Evolutionary conservation across 2,329 filamentous ascomycete species (phyloP), one percentile per base, ranked within the genome.

Genomic region (Lecanoromycetidae sp.): DNA sequence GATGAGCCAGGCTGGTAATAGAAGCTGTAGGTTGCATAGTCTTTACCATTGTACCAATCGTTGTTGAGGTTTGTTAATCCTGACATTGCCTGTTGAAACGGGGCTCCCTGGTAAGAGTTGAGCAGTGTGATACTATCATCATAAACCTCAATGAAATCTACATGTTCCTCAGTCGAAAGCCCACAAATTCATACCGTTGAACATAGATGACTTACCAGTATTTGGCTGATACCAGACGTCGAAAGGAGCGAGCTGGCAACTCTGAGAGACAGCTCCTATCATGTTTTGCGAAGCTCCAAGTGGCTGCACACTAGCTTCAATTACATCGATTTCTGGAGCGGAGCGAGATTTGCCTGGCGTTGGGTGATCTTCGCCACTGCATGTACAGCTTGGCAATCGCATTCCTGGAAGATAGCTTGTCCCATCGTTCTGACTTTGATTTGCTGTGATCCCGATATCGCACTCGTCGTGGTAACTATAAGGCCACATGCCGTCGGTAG

Each of bases 401-500:
- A 84, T 84, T 20, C 82, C 81, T 9, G 81, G 82, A 1, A 85
- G 68, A 54, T 64, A 79, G 59, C 71, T 84, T 41, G 84, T 63
- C 29, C 81, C 81, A 58, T 82, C 79, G 1, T 73, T 64, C 13
- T 77, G 74, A 56, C 80, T 84, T 58, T 85, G 81, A 56, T 85
- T 85, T 5, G 78, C 70, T 2, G 81, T 84, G 53, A 85, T 84
- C 22, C 82, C 81, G 20, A 71, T 70, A 60, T 85, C 82, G 57
- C 82, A 85, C 35, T 72, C 63, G 55, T 84, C 72, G 54, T 77
- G 70, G 58, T 85, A 85, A 55, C 77, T 82, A 65, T 84, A 85
- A 0, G 81, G 81, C 81, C 81, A 85, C 61, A 83, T 69, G 4
- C 81, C 81, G 52, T 85, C 80, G 0, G 80, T 84, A 1, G 80